Base-by-base conservation (phyloP, 345 rosid species). In the Ceriops tagal region DNA sequence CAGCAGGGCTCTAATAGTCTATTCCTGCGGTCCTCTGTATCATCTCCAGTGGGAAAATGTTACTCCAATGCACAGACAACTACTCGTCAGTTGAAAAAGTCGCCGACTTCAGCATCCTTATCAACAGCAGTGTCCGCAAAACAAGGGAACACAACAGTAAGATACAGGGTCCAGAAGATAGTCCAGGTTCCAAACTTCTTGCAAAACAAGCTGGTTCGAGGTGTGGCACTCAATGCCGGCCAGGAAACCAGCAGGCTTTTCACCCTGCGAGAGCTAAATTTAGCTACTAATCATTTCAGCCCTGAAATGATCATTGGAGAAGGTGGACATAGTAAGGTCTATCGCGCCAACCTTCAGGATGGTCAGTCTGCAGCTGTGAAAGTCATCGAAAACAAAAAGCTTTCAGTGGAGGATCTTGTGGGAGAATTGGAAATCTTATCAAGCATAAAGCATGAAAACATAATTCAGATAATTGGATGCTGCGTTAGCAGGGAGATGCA, bases 331-430 rank as follows among this genome's bases (percentile, higher is more conserved):
- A 71, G 77, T 55, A 58, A 52, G 58, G 69, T 80, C 47, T 83
- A 75, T 71, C 66, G 62, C 10, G 78, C 78, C 60, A 67, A 32
- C n/a, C 80, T 68, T 5, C 43, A 28, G 61, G 71, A 70, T n/a
- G 80, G 78, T 47, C 69, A 27, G 27, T 70, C 71, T 67, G 86
- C 65, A 31, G 80, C 83, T 2, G 80, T 83, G 20, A 83, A 83
- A 68, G 73, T 83, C 62, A 73, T 80, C 28, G 68, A 83, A 70
- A 49, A 24, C 15, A 52, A 74, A 57, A 24, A 24, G 16, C 65
- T 37, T 58, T 68, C 77, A n/a, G 72, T 66, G 6, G 76, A 79
- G 64, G 83, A 80, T 37, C 70, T 80, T 72, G 72, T 75, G 53
- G 66, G 62, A 22, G 86, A 83, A 71, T 78, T 77, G 30, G 75